These are phyloP conservation scores for Pythium phragmiticola DNA, from an alignment of 352 stramenopile species.

Conservation along the genomic window DNA sequence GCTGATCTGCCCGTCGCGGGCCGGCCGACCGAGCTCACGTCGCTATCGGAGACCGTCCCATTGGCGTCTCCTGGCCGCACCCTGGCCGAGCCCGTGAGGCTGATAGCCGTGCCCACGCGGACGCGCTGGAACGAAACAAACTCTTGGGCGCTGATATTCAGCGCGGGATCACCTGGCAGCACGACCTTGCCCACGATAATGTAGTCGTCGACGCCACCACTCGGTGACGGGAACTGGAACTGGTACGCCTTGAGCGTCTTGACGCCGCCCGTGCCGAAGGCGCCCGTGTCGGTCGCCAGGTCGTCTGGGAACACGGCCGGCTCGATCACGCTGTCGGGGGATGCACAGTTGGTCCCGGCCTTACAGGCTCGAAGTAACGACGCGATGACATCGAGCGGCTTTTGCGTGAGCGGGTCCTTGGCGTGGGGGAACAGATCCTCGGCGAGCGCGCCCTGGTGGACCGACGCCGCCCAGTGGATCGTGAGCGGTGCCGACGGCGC, in stretches of 20 bases:
- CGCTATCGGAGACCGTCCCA: neutral
- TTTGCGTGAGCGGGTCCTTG: conserved; percentile 39
- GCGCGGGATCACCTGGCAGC: conserved; percentile 39
- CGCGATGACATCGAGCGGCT: conserved; percentile 37
- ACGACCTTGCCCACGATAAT: conserved; percentile 61
- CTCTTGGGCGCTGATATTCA: conserved; percentile 51
- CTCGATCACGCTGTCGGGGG: conserved; percentile 27
- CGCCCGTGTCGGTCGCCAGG: conserved; percentile 34
- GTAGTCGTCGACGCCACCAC: conserved; percentile 39
- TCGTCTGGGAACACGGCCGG: conserved; percentile 27
- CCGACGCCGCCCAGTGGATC: conserved; percentile 43
- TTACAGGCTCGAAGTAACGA: conserved; percentile 65
- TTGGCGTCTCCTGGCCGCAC: conserved; percentile 1
- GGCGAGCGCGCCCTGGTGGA: conserved; percentile 26
- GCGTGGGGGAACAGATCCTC: conserved; percentile 58
- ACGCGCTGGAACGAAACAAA: conserved; percentile 51
- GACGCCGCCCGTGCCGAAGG: conserved; percentile 42
- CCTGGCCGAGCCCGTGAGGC: neutral
- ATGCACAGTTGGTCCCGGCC: conserved; percentile 54
- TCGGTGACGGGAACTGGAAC: conserved; percentile 38
- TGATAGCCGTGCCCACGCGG: conserved; percentile 1
- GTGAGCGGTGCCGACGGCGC: conserved; percentile 39
- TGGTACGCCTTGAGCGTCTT: conserved; percentile 49
- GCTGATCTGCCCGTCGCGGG: neutral
- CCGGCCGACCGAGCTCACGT: neutral